phyloP scores from a whole-genome alignment of 2,329 filamentous ascomycete species.

The Xylaria sp. region DNA sequence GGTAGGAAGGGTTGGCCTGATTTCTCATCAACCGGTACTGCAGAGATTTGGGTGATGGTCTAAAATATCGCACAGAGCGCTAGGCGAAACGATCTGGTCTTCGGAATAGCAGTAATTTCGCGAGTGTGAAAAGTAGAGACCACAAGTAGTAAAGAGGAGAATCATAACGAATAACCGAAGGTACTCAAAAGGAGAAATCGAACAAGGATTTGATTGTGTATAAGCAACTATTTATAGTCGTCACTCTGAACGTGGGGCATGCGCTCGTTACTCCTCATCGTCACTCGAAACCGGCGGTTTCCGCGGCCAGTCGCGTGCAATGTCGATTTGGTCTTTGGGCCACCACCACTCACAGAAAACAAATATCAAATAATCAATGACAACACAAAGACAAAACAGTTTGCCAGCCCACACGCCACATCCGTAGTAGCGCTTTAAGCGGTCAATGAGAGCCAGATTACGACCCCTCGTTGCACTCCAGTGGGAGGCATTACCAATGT shows the following conservation, averaged over 20 bases:
- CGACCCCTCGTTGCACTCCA: slow-evolving; percentile 78
- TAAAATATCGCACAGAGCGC: background rate
- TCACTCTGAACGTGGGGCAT: background rate
- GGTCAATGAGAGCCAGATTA: slow-evolving; percentile 92
- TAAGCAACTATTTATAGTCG: background rate
- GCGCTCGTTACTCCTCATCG: slow-evolving; percentile 42
- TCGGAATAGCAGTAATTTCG: background rate
- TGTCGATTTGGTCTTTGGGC: slow-evolving; percentile 85
- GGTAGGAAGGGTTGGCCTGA: background rate
- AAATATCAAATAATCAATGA: slow-evolving; percentile 93
- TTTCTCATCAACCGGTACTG: background rate
- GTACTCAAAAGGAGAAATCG: background rate
- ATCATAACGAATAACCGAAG: background rate
- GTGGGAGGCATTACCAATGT: slow-evolving; percentile 67
- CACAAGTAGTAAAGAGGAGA: too few species aligned
- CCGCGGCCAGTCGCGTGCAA: slow-evolving; percentile 90
- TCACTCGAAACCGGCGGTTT: slow-evolving; percentile 59
- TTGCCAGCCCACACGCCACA: slow-evolving; percentile 99
- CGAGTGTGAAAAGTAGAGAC: background rate
- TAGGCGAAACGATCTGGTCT: background rate
- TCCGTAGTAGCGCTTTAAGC: slow-evolving; percentile 95
- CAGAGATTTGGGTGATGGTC: background rate
- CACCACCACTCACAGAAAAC: slow-evolving; percentile 88
- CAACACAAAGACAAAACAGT: slow-evolving; percentile 91
- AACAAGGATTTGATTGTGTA: background rate